Percentiles rank a stretch among this genome's conserved stretches.
Evolutionary conservation across 2,329 filamentous ascomycete species (phyloP).

Genomic region (Torrubiellomyces zombiae): DNA sequence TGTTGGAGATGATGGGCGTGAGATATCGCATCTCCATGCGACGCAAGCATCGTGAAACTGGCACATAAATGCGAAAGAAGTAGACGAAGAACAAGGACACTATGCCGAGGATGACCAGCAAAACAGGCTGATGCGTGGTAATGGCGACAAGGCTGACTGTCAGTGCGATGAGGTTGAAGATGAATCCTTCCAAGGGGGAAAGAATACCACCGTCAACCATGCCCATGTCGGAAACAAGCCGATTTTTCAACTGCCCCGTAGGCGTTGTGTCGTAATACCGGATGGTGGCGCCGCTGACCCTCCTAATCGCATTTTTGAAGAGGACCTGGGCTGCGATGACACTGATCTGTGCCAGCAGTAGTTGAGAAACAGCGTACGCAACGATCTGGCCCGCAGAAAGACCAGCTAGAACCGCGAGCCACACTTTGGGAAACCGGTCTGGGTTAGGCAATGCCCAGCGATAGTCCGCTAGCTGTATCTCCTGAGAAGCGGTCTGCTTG

Average conservation of each 20-base stretch:
- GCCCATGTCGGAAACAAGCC: slow-evolving; percentile 77
- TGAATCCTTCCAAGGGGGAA: slow-evolving; percentile 52
- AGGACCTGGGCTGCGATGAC: slow-evolving; percentile 62
- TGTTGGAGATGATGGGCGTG: slow-evolving; percentile 81
- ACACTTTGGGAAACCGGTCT: slow-evolving; percentile 48
- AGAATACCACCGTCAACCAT: slow-evolving; percentile 81
- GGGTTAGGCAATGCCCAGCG: slow-evolving; percentile 40
- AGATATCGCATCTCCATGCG: slow-evolving; percentile 81
- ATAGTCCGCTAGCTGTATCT: background rate
- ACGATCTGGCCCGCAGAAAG: slow-evolving; percentile 47
- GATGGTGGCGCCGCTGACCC: slow-evolving; percentile 67
- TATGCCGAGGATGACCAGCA: slow-evolving; percentile 53
- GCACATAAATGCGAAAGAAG: slow-evolving; percentile 63
- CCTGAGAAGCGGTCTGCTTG: slow-evolving; percentile 28
- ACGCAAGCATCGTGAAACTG: slow-evolving; percentile 67
- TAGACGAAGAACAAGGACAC: slow-evolving; percentile 54
- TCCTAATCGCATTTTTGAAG: slow-evolving; percentile 55
- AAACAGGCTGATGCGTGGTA: slow-evolving; percentile 58
- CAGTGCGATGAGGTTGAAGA: slow-evolving; percentile 56
- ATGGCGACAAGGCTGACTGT: slow-evolving; percentile 60
- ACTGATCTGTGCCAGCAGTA: slow-evolving; percentile 58
- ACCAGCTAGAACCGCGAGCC: slow-evolving; percentile 54
- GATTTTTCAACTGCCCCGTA: slow-evolving; percentile 79
- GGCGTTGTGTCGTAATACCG: slow-evolving; percentile 85
- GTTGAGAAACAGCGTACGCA: slow-evolving; percentile 42